Evolutionary conservation across 139 green algal species (phyloP), one percentile per base, ranked within the genome.

Genomic region (Volvox reticuliferus): DNA sequence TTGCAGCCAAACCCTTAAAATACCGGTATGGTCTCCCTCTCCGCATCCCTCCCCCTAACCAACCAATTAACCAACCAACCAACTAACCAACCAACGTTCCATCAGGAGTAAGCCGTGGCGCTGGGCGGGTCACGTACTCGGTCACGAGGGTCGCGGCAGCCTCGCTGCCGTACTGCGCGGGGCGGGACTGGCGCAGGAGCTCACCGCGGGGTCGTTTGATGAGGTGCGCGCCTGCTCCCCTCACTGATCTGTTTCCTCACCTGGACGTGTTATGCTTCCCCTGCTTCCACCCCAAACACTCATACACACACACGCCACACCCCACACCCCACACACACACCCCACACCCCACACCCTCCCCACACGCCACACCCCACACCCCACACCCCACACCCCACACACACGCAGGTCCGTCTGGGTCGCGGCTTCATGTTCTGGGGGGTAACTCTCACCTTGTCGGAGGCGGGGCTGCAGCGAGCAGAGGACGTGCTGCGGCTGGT

Each of bases 401-500:
- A 73, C 12, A 12, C 32, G 33, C 24, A 92, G 80, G 88, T 92
- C 20, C 85, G 86, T 30, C 67, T 93, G 44, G 91, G 91, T 18
- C 33, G 87, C 22, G 94, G 94, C 79, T 95, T 95, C 88, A 93
- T 94, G 90, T 91, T 89, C 16, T 96, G 93, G 93, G 80, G 92
- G 13, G 36, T 94, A 17, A 92, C 87, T 20, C 36, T 96, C 30
- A 81, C 89, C 22, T 88, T 96, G 33, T 94, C 90, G 12, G 77
- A 87, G 73, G 92, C 37, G 36, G 94, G 94, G 0, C 78, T 93
- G 79, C n/a, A 63, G 3, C 65, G 55, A 0, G 36, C 87, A 17
- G 44, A 35, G 2, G 79, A 93, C 44, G 79, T 96, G 32, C 18
- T 93, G 50, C 79, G 63, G 22, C 91, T 87, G 14, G 63, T 96